Conservation (phyloP, 805 yeast genomes). For the Candida montana region DNA sequence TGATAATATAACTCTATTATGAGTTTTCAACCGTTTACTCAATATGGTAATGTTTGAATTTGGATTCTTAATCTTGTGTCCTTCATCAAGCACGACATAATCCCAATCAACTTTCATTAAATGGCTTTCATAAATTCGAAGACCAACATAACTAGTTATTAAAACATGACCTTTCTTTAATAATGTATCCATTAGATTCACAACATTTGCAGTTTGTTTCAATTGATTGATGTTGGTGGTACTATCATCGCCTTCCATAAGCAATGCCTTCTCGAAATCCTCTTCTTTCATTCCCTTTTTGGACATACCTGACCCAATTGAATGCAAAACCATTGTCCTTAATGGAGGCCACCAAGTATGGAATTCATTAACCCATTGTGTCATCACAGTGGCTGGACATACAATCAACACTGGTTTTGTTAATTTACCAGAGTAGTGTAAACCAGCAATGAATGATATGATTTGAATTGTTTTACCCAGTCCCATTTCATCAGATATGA, state of each 20-base stretch:
- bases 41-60: slow-evolving; percentile 81
- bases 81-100: slow-evolving; percentile 89
- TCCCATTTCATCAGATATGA: slow-evolving; percentile 98
- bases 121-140: slow-evolving; percentile 59
- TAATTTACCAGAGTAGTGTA: slow-evolving; percentile 74
- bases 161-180: slow-evolving; percentile 71
- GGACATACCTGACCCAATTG: slow-evolving; percentile 86
- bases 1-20: slow-evolving; percentile 80
- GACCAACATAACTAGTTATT: slow-evolving; percentile 87
- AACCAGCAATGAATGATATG: slow-evolving; percentile 83
- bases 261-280: slow-evolving; percentile 45
- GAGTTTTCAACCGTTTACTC: slow-evolving; percentile 79
- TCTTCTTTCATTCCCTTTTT: slow-evolving; percentile 34
- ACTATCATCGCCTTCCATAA: slow-evolving; percentile 38
- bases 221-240: slow-evolving; percentile 20
- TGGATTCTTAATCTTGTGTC: slow-evolving; percentile 95
- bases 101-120: slow-evolving; percentile 77
- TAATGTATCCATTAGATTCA: slow-evolving; percentile 50
- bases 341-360: slow-evolving; percentile 99
- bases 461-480: slow-evolving; percentile 93
- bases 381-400: slow-evolving; percentile 94
- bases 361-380: slow-evolving; percentile 95
- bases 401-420: slow-evolving; percentile 79
- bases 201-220: slow-evolving; percentile 35
- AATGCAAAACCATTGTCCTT: slow-evolving; percentile 78